Conservation (phyloP, 2,329 filamentous ascomycete genomes). For the Pseudogymnoascus sp. region DNA sequence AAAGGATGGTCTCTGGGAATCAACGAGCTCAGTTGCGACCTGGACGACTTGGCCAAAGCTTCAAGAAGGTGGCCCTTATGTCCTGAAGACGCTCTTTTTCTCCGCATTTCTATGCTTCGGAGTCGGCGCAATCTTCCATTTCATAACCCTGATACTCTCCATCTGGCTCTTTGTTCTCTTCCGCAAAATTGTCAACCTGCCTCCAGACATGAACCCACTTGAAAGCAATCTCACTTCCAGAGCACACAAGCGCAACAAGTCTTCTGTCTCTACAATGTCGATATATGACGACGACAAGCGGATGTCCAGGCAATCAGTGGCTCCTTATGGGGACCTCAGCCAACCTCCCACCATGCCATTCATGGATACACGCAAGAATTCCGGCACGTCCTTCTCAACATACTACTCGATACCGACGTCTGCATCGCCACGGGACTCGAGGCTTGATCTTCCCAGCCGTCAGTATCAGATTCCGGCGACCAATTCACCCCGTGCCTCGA, state of each 20-base stretch:
- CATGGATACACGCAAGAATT: conserved; percentile 62
- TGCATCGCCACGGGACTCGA: conserved; percentile 42
- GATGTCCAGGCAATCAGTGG: neutral
- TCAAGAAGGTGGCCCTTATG: conserved; percentile 45
- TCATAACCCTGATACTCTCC: conserved; percentile 61
- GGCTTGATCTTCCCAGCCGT: conserved; percentile 44
- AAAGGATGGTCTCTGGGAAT: conserved; percentile 8
- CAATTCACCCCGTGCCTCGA: conserved; percentile 37
- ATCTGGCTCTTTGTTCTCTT: conserved; percentile 72
- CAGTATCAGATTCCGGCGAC: conserved; percentile 44
- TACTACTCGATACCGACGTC: conserved; percentile 41
- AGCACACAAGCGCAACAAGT: conserved; percentile 67
- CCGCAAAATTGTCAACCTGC: conserved; percentile 70
- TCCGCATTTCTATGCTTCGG: conserved; percentile 60
- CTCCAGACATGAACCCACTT: conserved; percentile 91
- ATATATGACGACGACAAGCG: conserved; percentile 7
- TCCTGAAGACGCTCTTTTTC: conserved; percentile 52
- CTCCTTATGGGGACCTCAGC: conserved; percentile 36
- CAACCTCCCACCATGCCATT: conserved; percentile 61
- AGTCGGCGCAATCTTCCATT: conserved; percentile 42
- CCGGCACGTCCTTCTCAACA: conserved; percentile 47
- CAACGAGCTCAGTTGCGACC: conserved; percentile 18
- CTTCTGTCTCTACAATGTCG: conserved; percentile 24
- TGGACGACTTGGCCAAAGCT: conserved; percentile 55
- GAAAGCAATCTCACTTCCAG: conserved; percentile 71